Evolutionary conservation across 352 stramenopile species (phyloP).

Genomic region (Phytophthora pseudosyringae): DNA sequence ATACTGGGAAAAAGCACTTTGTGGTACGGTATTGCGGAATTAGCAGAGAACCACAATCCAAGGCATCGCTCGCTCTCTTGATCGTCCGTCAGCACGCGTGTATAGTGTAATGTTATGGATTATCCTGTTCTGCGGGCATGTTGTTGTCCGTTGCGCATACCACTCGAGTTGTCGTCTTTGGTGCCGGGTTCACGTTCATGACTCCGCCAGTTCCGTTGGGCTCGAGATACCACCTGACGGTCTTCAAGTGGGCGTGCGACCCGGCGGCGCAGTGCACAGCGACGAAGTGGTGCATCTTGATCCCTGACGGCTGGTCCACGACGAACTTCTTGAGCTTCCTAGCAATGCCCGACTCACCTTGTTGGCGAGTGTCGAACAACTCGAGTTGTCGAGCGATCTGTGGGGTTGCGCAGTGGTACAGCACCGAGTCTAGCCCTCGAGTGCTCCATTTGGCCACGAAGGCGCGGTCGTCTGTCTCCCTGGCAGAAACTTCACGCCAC

Average conservation of each 20-base stretch:
- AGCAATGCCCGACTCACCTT: neutral
- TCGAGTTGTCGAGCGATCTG: slow-evolving; percentile 39
- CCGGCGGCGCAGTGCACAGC: slow-evolving; percentile 30
- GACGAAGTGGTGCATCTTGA: slow-evolving; percentile 35
- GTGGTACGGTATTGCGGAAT: too few relatives aligned
- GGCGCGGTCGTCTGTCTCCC: slow-evolving; percentile 21
- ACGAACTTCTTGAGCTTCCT: slow-evolving; percentile 27
- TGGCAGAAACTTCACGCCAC: slow-evolving; percentile 12
- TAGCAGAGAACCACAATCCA: too few relatives aligned
- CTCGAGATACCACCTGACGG: slow-evolving; percentile 30
- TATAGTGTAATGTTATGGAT: neutral
- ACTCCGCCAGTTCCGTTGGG: slow-evolving; percentile 25
- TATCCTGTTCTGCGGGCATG: neutral
- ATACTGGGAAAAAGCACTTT: too few relatives aligned
- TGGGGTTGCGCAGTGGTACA: slow-evolving; percentile 38
- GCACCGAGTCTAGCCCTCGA: slow-evolving; percentile 23
- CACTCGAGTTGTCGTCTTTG: slow-evolving; percentile 8
- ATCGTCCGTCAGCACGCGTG: too few relatives aligned
- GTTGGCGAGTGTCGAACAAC: slow-evolving; percentile 15
- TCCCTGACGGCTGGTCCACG: slow-evolving; percentile 7
- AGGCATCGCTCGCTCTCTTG: too few relatives aligned
- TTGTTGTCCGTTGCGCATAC: slow-evolving; percentile 14
- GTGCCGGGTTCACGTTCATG: slow-evolving; percentile 16
- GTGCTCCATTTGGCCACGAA: slow-evolving; percentile 40
- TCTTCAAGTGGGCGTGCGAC: slow-evolving; percentile 27